A percentile compares a stretch with the other conserved stretches of the same genome.
Evolutionary conservation across 1,139 yeast species (phyloP).

Genomic region (Suhomyces chickasaworum): DNA sequence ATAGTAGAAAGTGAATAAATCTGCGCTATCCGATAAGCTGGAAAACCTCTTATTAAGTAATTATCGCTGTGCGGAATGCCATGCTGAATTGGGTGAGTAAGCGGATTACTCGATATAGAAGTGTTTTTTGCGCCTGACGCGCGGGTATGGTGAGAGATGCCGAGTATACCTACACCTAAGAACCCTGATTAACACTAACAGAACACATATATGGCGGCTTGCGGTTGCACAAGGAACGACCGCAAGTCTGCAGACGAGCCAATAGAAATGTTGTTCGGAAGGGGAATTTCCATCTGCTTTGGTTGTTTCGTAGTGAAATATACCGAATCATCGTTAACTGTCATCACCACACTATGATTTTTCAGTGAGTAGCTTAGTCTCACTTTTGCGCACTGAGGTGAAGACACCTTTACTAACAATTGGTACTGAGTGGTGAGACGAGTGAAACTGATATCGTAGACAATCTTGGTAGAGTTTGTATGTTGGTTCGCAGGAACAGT

Average conservation of each 20-base stretch:
- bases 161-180: too few relatives aligned
- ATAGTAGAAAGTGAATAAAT: neutral
- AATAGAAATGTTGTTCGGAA: conserved; percentile 13
- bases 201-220: conserved; percentile 7
- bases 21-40: neutral
- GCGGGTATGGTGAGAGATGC: conserved; percentile 3
- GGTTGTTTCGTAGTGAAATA: conserved; percentile 14
- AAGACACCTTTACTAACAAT: conserved; percentile 17
- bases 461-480: neutral
- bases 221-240: conserved; percentile 4
- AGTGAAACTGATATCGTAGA: conserved; percentile 14
- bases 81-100: neutral
- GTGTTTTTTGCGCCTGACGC: conserved; percentile 1
- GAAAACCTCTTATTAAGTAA: conserved; percentile 1
- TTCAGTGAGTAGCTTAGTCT: conserved; percentile 2
- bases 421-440: conserved; percentile 11
- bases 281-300: conserved; percentile 17
- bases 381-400: neutral
- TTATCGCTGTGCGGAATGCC: neutral
- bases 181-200: conserved; percentile 5
- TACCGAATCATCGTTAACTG: conserved; percentile 5
- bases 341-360: conserved; percentile 6
- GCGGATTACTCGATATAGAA: conserved; percentile 6
- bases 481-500: neutral
- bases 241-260: conserved; percentile 3